A percentile compares a stretch with the other conserved stretches of the same genome.
Evolutionary conservation across 805 yeast species (phyloP).

Genomic region (Priceomyces haplophilus): DNA sequence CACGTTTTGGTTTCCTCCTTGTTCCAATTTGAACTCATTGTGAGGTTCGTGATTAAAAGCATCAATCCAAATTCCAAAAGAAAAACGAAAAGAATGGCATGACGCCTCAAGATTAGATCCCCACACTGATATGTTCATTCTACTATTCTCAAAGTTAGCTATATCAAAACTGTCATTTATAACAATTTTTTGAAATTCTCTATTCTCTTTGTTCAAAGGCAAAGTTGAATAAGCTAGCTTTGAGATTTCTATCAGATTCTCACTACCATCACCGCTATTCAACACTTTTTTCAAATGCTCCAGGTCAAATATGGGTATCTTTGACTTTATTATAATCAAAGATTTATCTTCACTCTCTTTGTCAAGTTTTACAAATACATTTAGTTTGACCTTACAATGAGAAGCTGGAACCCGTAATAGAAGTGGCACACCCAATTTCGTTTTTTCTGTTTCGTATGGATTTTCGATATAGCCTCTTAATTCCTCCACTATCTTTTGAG

Average conservation of each 20-base stretch:
- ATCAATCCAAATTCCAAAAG: conserved; percentile 29
- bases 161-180: conserved; percentile 26
- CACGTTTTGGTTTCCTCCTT: neutral
- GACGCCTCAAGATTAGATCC: conserved; percentile 15
- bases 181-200: conserved; percentile 20
- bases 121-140: conserved; percentile 26
- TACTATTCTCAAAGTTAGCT: conserved; percentile 12
- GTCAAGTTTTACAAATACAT: conserved; percentile 20
- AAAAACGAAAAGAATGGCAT: conserved; percentile 17
- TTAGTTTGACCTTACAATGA: conserved; percentile 26
- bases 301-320: conserved; percentile 12
- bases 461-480: conserved; percentile 28
- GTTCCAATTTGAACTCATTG: neutral
- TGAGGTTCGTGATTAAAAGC: conserved; percentile 1
- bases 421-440: conserved; percentile 22
- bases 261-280: conserved; percentile 4
- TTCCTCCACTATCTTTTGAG: conserved; percentile 12
- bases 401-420: conserved; percentile 25
- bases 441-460: conserved; percentile 6
- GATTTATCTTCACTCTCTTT: conserved; percentile 11
- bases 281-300: neutral
- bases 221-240: conserved; percentile 25
- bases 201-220: conserved; percentile 19
- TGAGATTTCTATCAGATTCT: conserved; percentile 23
- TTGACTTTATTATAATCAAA: conserved; percentile 32